Evolutionary conservation across 257 asterid genomes (phyloP), one percentile per base, ranked within the genome.

Genomic region (Verbena officinalis): DNA sequence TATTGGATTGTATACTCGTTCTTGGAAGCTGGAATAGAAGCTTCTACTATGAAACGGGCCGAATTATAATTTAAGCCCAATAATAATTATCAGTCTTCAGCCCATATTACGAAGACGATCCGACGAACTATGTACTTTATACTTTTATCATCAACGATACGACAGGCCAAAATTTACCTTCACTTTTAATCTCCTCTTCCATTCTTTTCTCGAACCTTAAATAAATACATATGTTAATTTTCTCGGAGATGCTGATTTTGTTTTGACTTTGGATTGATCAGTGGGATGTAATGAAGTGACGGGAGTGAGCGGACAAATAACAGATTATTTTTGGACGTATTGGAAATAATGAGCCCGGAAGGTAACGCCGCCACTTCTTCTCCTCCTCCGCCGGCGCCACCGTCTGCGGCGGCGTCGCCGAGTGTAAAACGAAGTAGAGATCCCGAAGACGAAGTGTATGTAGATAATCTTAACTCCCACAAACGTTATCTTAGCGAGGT

Each of bases 401-500:
- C 79, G 33, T 30, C 75, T 14, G 48, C 78, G 33, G 38, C 78
- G 40, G 66, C 79, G 9, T 76, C 84, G 3, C 81, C 82, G 10
- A 72, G 66, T 70, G 77, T 69, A 49, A 94, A 94, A 76, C 84
- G 99, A 55, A 71, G 73, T 30, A 88, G 97, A 65, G 99, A 90
- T 82, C 96, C 89, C 0, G 97, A 90, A 72, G 97, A 90, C 38
- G 99, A 90, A 76, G 95, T 94, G 64, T 94, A 94, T 70, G 65
- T 90, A 16, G 99, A 94, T 54, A 94, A 94, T 80, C 91, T 94
- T 39, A 84, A 84, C 66, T 88, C 95, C 21, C 99, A 90, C 82
- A 94, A 94, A 79, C 96, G 97, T 38, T 94, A 94, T 74, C 90
- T 94, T 23, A 94, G 95, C 76, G 99, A 94, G 99, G 99, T 90